Evolutionary conservation across 2,329 filamentous ascomycete genomes (phyloP), one percentile per base, ranked within the genome.

Genomic region (Thielaviopsis populi): DNA sequence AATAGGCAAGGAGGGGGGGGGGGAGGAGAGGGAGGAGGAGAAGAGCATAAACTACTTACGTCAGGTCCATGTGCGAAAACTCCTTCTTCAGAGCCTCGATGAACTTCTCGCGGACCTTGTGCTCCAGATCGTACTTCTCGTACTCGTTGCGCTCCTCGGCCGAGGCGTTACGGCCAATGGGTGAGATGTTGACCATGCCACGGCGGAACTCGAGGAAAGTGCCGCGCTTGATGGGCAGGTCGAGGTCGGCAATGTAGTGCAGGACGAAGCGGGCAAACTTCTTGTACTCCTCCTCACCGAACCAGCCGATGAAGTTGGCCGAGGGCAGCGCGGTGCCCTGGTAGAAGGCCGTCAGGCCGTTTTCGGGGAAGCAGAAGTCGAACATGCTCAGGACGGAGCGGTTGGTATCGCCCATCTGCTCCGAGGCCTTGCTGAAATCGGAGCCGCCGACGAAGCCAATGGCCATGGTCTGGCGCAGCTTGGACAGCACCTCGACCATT

Each of bases 301-400:
- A 80, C 86, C 86, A 95, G 70, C 83, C 75, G 78, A 97, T 96
- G 83, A 97, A 99, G 76, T 83, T 89, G 76, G 87, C 87, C 71
- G 84, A 85, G 1, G 86, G 79, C 65, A 97, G 83, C 63, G 82
- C 80, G 73, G 85, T 76, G 70, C 92, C 94, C 71, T 91, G 77
- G 72, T 91, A 90, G 80, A 82, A 95, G 53, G 92, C 94, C 1
- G 88, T 95, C 69, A 99, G 83, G 11, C 94, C 94, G 77, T 99
- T 99, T 79, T 99, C 94, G 66, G 91, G 80, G 78, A 99, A 99
- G 83, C 88, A 94, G 78, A 89, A 99, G 80, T 99, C 94, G 79
- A 99, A 99, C 71, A 97, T 85, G 67, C 83, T 79, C 62, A 85
- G 91, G 67, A 97, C 92, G 69, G 86, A 80, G 33, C 76, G 74